Evolutionary conservation across 106 monocot species (phyloP), one percentile per base, ranked within the genome.

Genomic region (Apostasia ramifera): DNA sequence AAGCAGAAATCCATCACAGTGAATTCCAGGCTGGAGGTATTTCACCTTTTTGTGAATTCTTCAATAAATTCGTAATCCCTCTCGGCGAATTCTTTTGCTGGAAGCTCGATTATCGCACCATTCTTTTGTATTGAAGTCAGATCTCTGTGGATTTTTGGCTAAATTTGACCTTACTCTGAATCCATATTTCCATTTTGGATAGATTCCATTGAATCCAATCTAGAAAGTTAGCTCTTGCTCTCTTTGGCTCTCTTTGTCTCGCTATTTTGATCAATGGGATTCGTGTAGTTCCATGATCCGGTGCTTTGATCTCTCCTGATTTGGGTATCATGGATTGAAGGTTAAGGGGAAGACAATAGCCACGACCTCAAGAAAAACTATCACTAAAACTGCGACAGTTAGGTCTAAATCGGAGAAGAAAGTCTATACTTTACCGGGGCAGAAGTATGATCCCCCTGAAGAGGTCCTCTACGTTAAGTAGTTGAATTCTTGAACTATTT

Each of bases 371-470:
- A 67, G 87, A 14, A 85, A 82, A 72, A 78, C 72, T 8, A 69
- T 71, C 7, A 74, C 72, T 8, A 84, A 81, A 66, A 81, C 78
- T 42, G 46, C 77, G 55, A 78, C 74, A 9, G 79, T 76, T 44
- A 91, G 47, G 77, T 56, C 40, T 6, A 94, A 64, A 79, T 55
- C 89, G 8, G 77, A 70, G 72, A 97, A 97, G 86, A 97, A 97
- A 77, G 89, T 85, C 12, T 97, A 89, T 63, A 79, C 72, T 55
- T 76, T 97, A 60, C 68, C 86, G 9, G 95, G 95, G 58, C 95
- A 97, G 76, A 97, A 92, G 74, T 74, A 77, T 61, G 95, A 97
- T 71, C 74, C 76, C 53, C 92, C 95, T 47, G 95, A 92, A 83
- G 95, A 92, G 95, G 95, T 95, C 47, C 46, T 48, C 7, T 40